Evolutionary conservation across 495 filamentous ascomycete species (phyloP).

Genomic region (Halenospora varia): DNA sequence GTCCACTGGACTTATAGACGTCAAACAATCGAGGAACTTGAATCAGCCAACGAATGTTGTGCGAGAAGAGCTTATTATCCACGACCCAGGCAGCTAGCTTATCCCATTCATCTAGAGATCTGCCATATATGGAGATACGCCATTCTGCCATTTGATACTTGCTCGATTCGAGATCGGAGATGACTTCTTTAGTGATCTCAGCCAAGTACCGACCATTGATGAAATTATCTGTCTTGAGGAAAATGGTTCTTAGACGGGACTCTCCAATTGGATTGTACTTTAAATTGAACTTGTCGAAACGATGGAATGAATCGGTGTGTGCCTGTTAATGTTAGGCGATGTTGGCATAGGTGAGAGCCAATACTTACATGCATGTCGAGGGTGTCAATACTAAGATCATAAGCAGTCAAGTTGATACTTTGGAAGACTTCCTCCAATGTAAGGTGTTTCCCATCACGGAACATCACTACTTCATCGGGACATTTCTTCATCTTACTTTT

Average conservation of each 20-base stretch:
- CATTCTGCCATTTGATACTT: constrained; percentile 99
- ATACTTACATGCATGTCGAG: constrained; percentile 80
- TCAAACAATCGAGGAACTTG: constrained; percentile 94
- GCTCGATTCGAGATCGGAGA: constrained; percentile 95
- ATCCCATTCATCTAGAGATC: constrained; percentile 91
- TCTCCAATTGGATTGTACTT: constrained; percentile 99
- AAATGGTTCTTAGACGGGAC: constrained; percentile 90
- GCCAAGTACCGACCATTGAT: constrained; percentile 94
- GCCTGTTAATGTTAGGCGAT: constrained; percentile 47
- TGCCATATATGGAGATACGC: constrained; percentile 95
- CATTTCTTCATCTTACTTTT: constrained; percentile 99
- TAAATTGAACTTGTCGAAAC: constrained; percentile 98
- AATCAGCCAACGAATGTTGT: constrained; percentile 96
- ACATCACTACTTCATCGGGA: constrained; percentile 89
- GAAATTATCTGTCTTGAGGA: constrained; percentile 97
- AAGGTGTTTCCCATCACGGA: constrained; percentile 86
- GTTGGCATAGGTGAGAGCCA: constrained; percentile 40
- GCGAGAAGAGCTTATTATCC: constrained; percentile 96
- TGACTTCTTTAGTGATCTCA: constrained; percentile 96
- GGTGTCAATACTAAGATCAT: constrained; percentile 97
- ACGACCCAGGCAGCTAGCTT: constrained; percentile 98
- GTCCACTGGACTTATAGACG: constrained; percentile 82
- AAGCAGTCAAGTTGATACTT: constrained; percentile 93
- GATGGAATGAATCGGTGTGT: constrained; percentile 96
- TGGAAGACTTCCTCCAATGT: constrained; percentile 93